phyloP scores from a whole-genome alignment of 148 eudicot species.

The Nyssa sinensis region DNA sequence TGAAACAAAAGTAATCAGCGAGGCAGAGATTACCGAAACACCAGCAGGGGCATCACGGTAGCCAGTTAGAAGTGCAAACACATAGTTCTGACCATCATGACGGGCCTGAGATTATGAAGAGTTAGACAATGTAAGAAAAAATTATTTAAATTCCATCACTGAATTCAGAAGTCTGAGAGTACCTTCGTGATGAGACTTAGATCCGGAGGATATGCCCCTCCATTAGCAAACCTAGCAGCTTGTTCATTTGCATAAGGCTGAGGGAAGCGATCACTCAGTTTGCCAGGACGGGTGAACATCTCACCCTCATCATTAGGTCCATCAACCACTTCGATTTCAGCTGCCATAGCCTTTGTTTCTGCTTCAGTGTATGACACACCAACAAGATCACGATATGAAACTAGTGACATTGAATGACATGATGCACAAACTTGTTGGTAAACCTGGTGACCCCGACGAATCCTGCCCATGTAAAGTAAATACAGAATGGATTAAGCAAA shows the following conservation, averaged over 20 bases:
- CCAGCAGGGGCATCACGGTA: slow-evolving; percentile 96
- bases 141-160: no score
- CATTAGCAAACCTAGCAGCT: slow-evolving; percentile 94
- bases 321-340: slow-evolving; percentile 84
- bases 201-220: slow-evolving; percentile 94
- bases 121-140: background rate
- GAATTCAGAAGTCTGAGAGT: slow-evolving; percentile 9
- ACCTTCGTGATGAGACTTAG: slow-evolving; percentile 82
- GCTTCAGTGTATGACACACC: slow-evolving; percentile 95
- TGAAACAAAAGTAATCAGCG: background rate
- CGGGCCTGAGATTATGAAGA: slow-evolving; percentile 57
- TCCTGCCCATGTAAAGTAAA: slow-evolving; percentile 40
- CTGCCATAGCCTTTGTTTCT: slow-evolving; percentile 84
- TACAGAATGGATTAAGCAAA: no score
- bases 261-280: slow-evolving; percentile 78
- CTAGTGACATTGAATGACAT: slow-evolving; percentile 82
- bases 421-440: slow-evolving; percentile 88
- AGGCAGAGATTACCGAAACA: slow-evolving; percentile 46
- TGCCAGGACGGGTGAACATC: slow-evolving; percentile 83
- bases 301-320: slow-evolving; percentile 97
- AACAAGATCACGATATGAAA: slow-evolving; percentile 78
- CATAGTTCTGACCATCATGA: slow-evolving; percentile 88
- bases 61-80: slow-evolving; percentile 75
- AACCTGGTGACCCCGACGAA: slow-evolving; percentile 91
- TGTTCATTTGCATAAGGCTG: slow-evolving; percentile 77